phyloP scores from a whole-genome alignment of 805 yeast genomes.

The Ogataea henricii region DNA sequence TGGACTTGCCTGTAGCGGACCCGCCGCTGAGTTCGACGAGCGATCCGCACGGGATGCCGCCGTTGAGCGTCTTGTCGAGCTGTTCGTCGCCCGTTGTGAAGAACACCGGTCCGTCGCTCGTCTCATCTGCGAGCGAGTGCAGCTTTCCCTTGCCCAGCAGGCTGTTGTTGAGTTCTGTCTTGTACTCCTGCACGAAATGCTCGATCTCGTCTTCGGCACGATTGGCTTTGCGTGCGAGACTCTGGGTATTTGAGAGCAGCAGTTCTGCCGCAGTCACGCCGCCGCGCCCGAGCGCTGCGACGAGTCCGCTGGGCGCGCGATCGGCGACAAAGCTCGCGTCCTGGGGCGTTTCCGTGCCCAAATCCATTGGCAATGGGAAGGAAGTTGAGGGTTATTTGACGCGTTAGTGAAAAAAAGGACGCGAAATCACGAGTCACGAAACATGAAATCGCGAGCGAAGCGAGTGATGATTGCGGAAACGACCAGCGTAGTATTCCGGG shows the following conservation, averaged over 20 bases:
- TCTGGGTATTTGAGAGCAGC: slow-evolving; percentile 38
- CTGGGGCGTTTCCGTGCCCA: slow-evolving; percentile 3
- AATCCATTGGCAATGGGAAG: not conserved
- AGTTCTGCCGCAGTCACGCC: slow-evolving; percentile 44
- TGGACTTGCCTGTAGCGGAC: slow-evolving; percentile 86
- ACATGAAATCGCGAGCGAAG: no score
- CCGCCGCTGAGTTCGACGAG: slow-evolving; percentile 82
- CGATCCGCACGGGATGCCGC: slow-evolving; percentile 55
- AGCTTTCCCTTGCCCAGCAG: slow-evolving; percentile 1
- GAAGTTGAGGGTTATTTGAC: no score
- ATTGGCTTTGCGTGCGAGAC: slow-evolving; percentile 36
- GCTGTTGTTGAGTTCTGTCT: slow-evolving; percentile 8
- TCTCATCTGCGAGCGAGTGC: slow-evolving; percentile 3
- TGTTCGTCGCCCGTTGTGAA: slow-evolving; percentile 56
- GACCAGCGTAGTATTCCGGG: no score
- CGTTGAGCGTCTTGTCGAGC: slow-evolving; percentile 49
- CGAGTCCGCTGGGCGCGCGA: slow-evolving; percentile 31
- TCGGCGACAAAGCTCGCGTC: not conserved
- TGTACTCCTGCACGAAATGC: slow-evolving; percentile 20
- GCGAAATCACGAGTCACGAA: no score
- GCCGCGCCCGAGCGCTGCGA: slow-evolving; percentile 30
- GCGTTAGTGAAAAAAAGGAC: no score
- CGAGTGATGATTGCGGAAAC: no score
- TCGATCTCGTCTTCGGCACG: slow-evolving; percentile 37
- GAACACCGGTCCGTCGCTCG: not conserved